A percentile compares a stretch with the other conserved stretches of the same genome.
Conservation (phyloP, 23 red algal species). For the Gracilaria gracilis region DNA sequence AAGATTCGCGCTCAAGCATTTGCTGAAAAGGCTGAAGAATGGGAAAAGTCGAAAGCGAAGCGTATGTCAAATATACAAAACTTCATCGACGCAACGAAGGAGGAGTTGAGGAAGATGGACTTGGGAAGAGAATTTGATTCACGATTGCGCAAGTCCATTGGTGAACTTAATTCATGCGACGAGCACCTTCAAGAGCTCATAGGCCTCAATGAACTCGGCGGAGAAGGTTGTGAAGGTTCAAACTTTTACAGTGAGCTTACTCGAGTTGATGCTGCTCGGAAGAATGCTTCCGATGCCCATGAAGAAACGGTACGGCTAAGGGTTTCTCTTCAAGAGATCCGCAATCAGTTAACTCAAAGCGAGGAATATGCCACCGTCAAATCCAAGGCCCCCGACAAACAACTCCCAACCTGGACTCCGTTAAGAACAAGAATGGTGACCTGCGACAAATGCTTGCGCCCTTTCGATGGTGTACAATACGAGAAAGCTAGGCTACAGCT, state of each 20-base stretch:
- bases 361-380: neutral
- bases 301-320: slow-evolving; percentile 45
- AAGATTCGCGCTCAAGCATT: neutral
- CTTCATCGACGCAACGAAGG: slow-evolving; percentile 4
- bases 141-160: neutral
- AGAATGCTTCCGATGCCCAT: slow-evolving; percentile 14
- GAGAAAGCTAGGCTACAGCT: slow-evolving; percentile 34
- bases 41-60: slow-evolving; percentile 19
- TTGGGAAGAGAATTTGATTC: neutral
- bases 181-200: slow-evolving; percentile 47
- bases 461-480: slow-evolving; percentile 59
- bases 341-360: slow-evolving; percentile 19
- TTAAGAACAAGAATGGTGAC: neutral
- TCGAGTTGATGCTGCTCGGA: slow-evolving; percentile 16
- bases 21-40: slow-evolving; percentile 34
- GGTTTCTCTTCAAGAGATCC: slow-evolving; percentile 41
- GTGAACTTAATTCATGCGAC: slow-evolving; percentile 39
- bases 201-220: slow-evolving; percentile 6
- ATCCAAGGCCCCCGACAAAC: neutral
- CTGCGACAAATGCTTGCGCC: slow-evolving; percentile 57
- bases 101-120: slow-evolving; percentile 23
- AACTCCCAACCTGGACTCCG: neutral
- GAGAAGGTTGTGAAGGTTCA: neutral
- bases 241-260: slow-evolving; percentile 17
- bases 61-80: slow-evolving; percentile 8